Base-by-base conservation (phyloP, 2,329 filamentous ascomycete species). In the Sordariomycetes sp. region DNA sequence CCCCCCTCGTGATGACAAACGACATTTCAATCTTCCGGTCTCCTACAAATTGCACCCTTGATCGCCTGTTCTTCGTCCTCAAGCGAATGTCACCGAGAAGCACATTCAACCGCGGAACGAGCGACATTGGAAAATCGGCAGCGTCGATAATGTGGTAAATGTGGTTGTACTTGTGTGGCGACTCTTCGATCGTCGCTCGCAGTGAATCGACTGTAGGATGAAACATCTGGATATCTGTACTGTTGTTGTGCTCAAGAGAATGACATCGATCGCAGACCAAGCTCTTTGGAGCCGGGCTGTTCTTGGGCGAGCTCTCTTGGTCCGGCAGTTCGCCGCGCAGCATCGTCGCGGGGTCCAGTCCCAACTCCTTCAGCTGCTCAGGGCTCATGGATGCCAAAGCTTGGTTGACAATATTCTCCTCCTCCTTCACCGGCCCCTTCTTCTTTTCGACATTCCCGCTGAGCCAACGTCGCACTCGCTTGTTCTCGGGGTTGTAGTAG, bases 91-190 rank as follows among this genome's bases (percentile, higher is more conserved):
- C 65, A 21, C 79, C 68, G 2, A 95, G 66, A 1, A 86, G 64
- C 7, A 73, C 64, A 39, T 82, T 74, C 8, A 98, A 72, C 29
- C 79, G 75, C 1, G 86, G 85, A 4, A 96, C 68, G 11, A 98
- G 61, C 2, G 92, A 95, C 74, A 98, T 84, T 15, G 92, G 92
- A 43, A 98, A 96, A 57, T 98, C 92, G 39, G 88, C 92, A 3
- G 92, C 90, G 51, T 98, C 92, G 16, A 98, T 65, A 18, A 98
- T 70, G 57, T 98, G 92, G 54, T 96, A 98, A 40, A 98, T 80
- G 57, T 95, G 86, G 49, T 98, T 96, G 52, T 84, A 75, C 53
- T 84, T 84, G 59, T 93, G 80, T 0, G 88, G 88, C 2, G 90
- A 94, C 56, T 94, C 86, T 34, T 80, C 72, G 34, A 98, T 82